Conservation (phyloP, 1,284 basidiomycete species). For the Bondarzewia mesenterica region DNA sequence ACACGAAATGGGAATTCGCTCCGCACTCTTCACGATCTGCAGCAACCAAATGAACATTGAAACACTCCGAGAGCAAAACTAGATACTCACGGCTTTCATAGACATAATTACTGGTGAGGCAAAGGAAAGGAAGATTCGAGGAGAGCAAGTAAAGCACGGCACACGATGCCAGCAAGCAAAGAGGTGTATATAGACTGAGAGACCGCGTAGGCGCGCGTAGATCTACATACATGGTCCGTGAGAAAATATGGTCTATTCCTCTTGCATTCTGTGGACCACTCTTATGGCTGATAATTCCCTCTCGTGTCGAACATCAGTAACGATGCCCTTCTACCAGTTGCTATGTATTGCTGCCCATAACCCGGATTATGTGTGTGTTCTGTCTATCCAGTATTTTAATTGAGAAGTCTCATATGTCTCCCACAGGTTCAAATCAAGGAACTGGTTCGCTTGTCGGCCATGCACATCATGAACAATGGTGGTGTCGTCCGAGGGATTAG, state of each 20-base stretch:
- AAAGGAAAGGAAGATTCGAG: no score
- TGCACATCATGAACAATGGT: constrained; percentile 68
- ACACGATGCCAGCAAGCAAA: neutral
- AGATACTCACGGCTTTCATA: constrained; percentile 56
- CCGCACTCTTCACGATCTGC: constrained; percentile 17
- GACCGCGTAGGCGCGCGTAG: neutral
- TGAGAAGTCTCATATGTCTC: constrained; percentile 1
- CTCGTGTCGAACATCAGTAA: constrained; percentile 8
- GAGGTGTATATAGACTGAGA: neutral
- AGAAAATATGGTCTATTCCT: neutral
- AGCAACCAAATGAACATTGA: constrained; percentile 14
- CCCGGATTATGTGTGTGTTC: constrained; percentile 52
- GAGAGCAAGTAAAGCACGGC: neutral
- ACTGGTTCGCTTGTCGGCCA: constrained; percentile 67
- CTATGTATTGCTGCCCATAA: constrained; percentile 72
- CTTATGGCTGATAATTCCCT: no score
- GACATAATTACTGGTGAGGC: constrained; percentile 34
- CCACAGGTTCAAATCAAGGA: constrained; percentile 69
- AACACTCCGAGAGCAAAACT: constrained; percentile 8
- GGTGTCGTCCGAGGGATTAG: constrained; percentile 76
- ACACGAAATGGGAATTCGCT: constrained; percentile 13
- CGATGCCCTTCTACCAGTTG: constrained; percentile 79
- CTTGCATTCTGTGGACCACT: no score
- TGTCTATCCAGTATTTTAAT: neutral
- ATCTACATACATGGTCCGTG: neutral